phyloP scores from a whole-genome alignment of 768 basidiomycete genomes.

The Hygrophoropsis aurantiaca region DNA sequence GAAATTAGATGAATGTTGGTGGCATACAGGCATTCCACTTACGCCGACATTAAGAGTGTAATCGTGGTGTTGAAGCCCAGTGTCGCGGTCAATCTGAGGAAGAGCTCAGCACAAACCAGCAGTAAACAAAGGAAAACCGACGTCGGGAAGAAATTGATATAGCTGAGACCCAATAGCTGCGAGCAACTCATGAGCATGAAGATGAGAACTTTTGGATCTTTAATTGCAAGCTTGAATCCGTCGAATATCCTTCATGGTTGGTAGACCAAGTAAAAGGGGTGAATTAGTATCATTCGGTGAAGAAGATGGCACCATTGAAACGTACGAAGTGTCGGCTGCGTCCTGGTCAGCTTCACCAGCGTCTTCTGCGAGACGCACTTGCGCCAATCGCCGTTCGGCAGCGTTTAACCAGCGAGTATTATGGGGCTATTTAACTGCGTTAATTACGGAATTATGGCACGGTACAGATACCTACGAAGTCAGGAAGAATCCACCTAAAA shows the following conservation, averaged over 20 bases:
- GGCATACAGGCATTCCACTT: slow-evolving; percentile 15
- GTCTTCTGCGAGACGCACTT: slow-evolving; percentile 68
- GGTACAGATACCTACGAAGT: slow-evolving; percentile 45
- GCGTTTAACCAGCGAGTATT: slow-evolving; percentile 62
- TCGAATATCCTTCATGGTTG: slow-evolving; percentile 39
- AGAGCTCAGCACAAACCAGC: not conserved
- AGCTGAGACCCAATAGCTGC: slow-evolving; percentile 56
- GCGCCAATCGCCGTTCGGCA: slow-evolving; percentile 55
- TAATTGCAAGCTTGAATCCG: slow-evolving; percentile 56
- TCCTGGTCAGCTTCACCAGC: slow-evolving; percentile 67
- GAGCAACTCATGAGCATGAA: slow-evolving; percentile 53
- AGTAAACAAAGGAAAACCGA: slow-evolving; percentile 17
- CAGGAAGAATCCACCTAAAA: slow-evolving; percentile 56
- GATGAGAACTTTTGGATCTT: slow-evolving; percentile 52
- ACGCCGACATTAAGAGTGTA: slow-evolving; percentile 63
- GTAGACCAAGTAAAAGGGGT: no score
- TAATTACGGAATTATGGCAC: not conserved
- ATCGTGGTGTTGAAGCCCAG: slow-evolving; percentile 61
- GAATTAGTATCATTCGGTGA: no score
- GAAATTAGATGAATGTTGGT: not conserved
- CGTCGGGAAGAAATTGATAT: slow-evolving; percentile 62
- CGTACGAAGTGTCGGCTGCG: slow-evolving; percentile 12
- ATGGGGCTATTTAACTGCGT: slow-evolving; percentile 39
- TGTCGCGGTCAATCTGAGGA: slow-evolving; percentile 50
- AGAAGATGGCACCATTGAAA: no score